Percentiles rank a stretch among this genome's conserved stretches.
Evolutionary conservation across 495 filamentous ascomycete genomes (phyloP).

Genomic region (Copromyces sp.): DNA sequence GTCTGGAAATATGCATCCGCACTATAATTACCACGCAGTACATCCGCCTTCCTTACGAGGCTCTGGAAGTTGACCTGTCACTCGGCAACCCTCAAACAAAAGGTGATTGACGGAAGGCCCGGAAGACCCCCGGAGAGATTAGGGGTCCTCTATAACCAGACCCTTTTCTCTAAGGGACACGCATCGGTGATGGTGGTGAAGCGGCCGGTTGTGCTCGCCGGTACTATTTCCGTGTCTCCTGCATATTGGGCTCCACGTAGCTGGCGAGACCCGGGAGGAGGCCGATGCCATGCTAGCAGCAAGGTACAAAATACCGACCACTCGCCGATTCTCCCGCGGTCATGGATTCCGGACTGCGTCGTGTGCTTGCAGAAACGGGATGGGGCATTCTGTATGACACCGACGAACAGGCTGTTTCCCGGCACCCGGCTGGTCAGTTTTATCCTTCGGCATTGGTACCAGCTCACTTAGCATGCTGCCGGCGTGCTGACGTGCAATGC

Average conservation of each 20-base stretch:
- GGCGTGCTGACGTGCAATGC: background rate
- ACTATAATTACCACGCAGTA: background rate
- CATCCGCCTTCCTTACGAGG: background rate
- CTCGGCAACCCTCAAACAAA: background rate
- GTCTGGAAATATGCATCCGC: background rate
- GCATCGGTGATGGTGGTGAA: background rate
- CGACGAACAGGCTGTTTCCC: background rate
- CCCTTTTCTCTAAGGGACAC: background rate
- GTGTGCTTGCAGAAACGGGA: background rate
- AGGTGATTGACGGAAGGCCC: background rate
- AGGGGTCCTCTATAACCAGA: background rate
- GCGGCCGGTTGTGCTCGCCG: background rate
- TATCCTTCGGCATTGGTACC: background rate
- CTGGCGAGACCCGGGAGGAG: background rate
- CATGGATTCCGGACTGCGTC: background rate
- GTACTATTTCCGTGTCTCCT: background rate
- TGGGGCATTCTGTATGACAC: background rate
- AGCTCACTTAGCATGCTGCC: background rate
- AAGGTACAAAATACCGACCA: background rate
- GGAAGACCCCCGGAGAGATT: background rate
- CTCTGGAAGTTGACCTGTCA: background rate
- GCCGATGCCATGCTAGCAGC: background rate
- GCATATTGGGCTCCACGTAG: background rate
- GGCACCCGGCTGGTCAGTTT: background rate
- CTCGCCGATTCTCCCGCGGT: background rate